Evolutionary conservation across 139 green algal genomes (phyloP).

Genomic region (Ostreobium quekettii): DNA sequence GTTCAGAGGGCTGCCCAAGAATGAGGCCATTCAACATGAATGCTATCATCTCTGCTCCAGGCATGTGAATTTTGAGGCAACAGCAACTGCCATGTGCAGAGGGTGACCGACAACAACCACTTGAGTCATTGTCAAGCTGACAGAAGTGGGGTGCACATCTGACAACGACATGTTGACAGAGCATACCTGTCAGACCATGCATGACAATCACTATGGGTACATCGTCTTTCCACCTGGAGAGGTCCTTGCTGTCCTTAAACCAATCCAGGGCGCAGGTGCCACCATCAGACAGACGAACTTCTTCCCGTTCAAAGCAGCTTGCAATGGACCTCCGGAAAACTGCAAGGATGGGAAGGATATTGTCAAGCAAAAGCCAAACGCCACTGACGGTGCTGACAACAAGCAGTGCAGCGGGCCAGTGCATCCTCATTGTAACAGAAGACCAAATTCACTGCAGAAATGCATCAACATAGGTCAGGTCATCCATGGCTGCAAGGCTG

Average conservation of each 20-base stretch:
- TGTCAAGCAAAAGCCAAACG: not conserved
- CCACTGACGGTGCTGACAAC: not conserved
- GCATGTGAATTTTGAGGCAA: not conserved
- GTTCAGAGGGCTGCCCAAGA: not conserved
- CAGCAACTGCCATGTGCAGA: not conserved
- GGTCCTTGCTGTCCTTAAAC: slow-evolving; percentile 40
- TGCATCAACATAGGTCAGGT: too few species aligned
- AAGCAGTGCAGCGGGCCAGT: not conserved
- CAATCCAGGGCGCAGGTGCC: slow-evolving; percentile 59
- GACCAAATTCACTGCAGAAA: not conserved
- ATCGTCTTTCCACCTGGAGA: not conserved
- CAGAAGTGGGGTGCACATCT: too few species aligned
- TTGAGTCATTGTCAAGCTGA: not conserved
- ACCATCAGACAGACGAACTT: slow-evolving; percentile 32
- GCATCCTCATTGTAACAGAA: not conserved
- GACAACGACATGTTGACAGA: not conserved
- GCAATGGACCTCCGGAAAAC: slow-evolving; percentile 7
- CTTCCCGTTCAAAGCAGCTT: slow-evolving; percentile 10
- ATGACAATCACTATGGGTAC: slow-evolving; percentile 43
- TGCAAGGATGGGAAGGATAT: not conserved
- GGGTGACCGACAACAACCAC: not conserved
- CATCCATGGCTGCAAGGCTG: not conserved
- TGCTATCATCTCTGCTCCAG: not conserved
- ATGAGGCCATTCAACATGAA: slow-evolving; percentile 3
- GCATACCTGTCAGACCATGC: slow-evolving; percentile 30